Percentiles rank a stretch among this genome's conserved stretches.
These are phyloP conservation scores for Lepiota venenata DNA, from an alignment of 768 basidiomycete genomes.

Conservation along the genomic window DNA sequence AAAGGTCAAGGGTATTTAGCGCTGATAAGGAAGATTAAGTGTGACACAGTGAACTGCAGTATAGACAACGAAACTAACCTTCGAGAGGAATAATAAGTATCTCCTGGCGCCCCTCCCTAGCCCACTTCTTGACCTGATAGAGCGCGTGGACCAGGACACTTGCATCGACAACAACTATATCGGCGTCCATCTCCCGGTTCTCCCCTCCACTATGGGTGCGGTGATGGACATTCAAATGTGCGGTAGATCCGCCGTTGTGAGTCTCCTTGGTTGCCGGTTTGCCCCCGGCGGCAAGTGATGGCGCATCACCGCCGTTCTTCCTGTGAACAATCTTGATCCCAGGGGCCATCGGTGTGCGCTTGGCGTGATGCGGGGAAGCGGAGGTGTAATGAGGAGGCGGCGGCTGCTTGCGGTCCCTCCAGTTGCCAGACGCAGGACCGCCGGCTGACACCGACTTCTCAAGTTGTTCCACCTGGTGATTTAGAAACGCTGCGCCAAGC, in stretches of 20 bases:
- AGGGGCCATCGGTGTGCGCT: constrained; percentile 30
- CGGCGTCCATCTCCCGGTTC: constrained; percentile 49
- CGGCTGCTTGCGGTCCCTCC: constrained; percentile 46
- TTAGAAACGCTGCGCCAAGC: constrained; percentile 83
- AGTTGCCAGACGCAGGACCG: constrained; percentile 52
- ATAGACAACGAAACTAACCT: constrained; percentile 46
- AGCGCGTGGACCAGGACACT: constrained; percentile 79
- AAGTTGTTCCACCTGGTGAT: constrained; percentile 85
- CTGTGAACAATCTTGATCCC: constrained; percentile 28
- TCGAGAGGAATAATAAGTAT: constrained; percentile 84
- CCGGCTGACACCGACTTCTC: constrained; percentile 64
- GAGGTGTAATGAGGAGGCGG: constrained; percentile 15
- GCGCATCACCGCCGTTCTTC: constrained; percentile 25
- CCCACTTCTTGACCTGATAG: constrained; percentile 80
- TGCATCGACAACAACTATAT: constrained; percentile 75
- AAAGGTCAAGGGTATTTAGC: constrained; percentile 85
- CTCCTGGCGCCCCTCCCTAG: constrained; percentile 72
- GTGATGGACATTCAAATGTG: background rate
- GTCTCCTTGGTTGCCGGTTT: constrained; percentile 14
- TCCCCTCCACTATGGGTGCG: constrained; percentile 15
- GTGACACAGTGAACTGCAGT: background rate
- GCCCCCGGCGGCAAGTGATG: constrained; percentile 14
- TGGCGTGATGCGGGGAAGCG: constrained; percentile 18
- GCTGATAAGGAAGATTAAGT: constrained; percentile 41
- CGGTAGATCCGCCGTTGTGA: background rate